These are phyloP conservation scores for Tolypocladium ovalisporum DNA, from an alignment of 2,329 filamentous ascomycete species.

Conservation along the genomic window DNA sequence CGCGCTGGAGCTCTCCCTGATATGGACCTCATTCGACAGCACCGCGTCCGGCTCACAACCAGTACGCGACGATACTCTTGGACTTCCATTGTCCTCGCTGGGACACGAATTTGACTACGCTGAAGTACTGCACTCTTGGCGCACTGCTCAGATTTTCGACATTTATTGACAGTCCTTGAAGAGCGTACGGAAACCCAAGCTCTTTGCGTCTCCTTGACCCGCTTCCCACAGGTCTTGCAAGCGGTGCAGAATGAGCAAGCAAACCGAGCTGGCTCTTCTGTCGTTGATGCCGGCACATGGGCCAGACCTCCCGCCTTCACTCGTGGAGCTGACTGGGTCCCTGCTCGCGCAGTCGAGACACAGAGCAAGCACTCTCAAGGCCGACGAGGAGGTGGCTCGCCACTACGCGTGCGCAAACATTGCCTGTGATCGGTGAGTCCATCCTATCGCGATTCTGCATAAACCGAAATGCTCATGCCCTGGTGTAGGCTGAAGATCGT, in stretches of 20 bases:
- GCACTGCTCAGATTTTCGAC: not conserved
- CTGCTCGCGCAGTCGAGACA: conserved; percentile 72
- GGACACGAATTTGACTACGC: too few relatives aligned
- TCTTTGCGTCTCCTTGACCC: not conserved
- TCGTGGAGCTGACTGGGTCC: conserved; percentile 60
- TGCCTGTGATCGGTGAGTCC: conserved; percentile 66
- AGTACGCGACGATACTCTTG: not conserved
- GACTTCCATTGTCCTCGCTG: too few relatives aligned
- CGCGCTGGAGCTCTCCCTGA: not conserved
- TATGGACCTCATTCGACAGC: not conserved
- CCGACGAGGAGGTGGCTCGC: conserved; percentile 80
- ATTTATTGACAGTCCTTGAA: not conserved
- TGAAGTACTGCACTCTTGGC: not conserved
- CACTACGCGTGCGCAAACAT: conserved; percentile 78
- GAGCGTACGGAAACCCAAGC: too few relatives aligned
- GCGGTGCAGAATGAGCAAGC: conserved; percentile 51
- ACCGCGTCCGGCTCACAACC: not conserved
- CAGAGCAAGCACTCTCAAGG: conserved; percentile 65
- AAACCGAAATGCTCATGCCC: not conserved
- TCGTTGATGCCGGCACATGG: conserved; percentile 65
- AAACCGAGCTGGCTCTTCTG: conserved; percentile 62
- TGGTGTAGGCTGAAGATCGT: conserved; percentile 57
- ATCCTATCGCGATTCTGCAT: not conserved
- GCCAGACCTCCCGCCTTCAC: conserved; percentile 53
- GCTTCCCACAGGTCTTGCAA: not conserved